Percentiles rank a stretch among this genome's conserved stretches.
phyloP scores from a whole-genome alignment of 108 stramenopile genomes.

The Nitzschia sp. region DNA sequence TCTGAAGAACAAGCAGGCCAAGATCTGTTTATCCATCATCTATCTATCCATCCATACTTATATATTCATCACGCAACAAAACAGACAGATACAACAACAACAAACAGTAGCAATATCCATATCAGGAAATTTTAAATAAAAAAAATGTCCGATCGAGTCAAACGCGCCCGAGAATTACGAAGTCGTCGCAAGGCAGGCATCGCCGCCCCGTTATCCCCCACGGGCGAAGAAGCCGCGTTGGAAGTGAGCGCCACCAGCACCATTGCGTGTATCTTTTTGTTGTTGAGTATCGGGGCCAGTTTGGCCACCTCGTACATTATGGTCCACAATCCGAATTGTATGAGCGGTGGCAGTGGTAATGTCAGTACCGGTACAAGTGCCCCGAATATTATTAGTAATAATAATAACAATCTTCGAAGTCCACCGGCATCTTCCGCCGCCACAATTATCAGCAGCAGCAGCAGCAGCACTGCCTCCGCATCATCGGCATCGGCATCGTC shows the following conservation, averaged over 20 bases:
- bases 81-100: too few species aligned
- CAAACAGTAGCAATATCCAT: too few species aligned
- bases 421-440: neutral
- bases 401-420: neutral
- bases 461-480: neutral
- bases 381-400: too few species aligned
- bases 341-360: neutral
- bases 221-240: neutral
- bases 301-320: constrained; percentile 11
- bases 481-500: neutral
- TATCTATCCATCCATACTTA: too few species aligned
- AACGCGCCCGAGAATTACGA: neutral
- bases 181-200: neutral
- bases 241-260: neutral
- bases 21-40: too few species aligned
- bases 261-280: constrained; percentile 3
- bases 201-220: neutral
- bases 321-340: constrained; percentile 4
- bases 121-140: neutral
- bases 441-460: neutral
- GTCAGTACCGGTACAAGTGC: too few species aligned
- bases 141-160: constrained; percentile 2
- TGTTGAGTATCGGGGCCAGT: constrained; percentile 9
- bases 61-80: too few species aligned
- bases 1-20: too few species aligned